Conservation (phyloP, 2,329 filamentous ascomycete species). For the Amesomyces nigricolor region DNA sequence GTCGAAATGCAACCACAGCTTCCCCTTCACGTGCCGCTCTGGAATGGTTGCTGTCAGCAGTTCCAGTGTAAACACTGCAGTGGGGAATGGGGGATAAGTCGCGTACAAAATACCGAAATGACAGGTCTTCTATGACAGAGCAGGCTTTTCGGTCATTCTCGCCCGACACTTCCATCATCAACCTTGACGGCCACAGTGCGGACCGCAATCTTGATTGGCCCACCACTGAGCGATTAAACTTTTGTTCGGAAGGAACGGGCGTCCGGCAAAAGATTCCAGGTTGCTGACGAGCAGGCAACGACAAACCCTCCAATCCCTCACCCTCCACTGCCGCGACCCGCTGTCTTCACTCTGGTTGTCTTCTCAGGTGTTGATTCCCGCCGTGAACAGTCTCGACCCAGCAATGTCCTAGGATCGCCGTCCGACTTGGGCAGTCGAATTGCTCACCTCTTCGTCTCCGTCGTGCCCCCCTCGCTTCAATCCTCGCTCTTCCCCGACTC, state of each 20-base stretch:
- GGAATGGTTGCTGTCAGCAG: background rate
- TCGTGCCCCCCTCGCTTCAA: background rate
- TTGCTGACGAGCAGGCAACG: background rate
- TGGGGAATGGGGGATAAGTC: too few species aligned
- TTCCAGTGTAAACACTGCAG: too few species aligned
- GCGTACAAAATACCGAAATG: too few species aligned
- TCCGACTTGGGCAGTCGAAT: background rate
- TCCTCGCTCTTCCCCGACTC: too few species aligned
- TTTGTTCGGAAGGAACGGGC: slow-evolving; percentile 5
- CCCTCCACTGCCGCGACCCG: too few species aligned
- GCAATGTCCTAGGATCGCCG: slow-evolving; percentile 1
- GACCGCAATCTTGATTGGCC: background rate
- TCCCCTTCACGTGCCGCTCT: background rate
- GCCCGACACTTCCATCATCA: too few species aligned
- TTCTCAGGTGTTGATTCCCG: too few species aligned
- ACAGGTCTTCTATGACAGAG: too few species aligned
- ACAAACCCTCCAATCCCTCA: background rate
- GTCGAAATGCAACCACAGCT: background rate
- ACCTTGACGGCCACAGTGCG: background rate
- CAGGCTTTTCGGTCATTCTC: too few species aligned
- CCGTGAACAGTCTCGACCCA: background rate
- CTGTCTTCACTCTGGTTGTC: too few species aligned
- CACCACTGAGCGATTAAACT: slow-evolving; percentile 9
- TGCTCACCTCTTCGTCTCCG: background rate
- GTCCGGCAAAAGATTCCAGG: background rate